Evolutionary conservation across 2,329 filamentous ascomycete genomes (phyloP), one percentile per base, ranked within the genome.

Genomic region (Pseudogymnoascus sp.): DNA sequence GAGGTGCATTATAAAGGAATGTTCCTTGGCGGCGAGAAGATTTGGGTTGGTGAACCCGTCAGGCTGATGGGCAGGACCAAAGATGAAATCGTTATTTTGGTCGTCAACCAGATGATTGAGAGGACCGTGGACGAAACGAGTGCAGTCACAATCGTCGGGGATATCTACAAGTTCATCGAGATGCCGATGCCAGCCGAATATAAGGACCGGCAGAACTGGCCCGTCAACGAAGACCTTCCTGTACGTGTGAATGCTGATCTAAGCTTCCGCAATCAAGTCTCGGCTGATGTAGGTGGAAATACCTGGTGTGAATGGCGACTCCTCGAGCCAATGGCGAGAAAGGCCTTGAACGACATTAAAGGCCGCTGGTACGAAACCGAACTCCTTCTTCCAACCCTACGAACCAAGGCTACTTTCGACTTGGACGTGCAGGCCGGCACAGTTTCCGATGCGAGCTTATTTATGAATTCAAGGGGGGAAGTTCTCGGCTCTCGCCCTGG

Each of bases 321-420:
- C 4, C 61, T 72, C 3, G 71, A 74, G 46, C 67, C 69, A 31
- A 64, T 66, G 33, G 72, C 69, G 12, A 65, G 75, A 2, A 69
- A 69, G 16, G 61, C 64, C 10, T 70, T 84, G 6, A 70, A 76
- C 14, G 79, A 84, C 41, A 72, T 85, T 68, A 84, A 84, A 69
- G 84, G 84, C 6, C 78, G 84, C 8, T 86, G 84, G 84, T 86
- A 86, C 70, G 84, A 86, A 70, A 80, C 80, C 2, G 78, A 75
- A 43, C 71, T 80, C 1, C 73, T 85, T 2, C 77, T 84, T 2
- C 75, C 75, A 0, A 73, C 74, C 37, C 66, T 77, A 2, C 67
- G 71, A 8, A 71, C 72, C 12, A 63, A 63, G 3, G 67, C 67
- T 11, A 63, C 68, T 12, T 76, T 78, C 63, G 71, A 76, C 31